phyloP scores from a whole-genome alignment of 2,329 filamentous ascomycete species.

The Thielaviopsis punctulata region DNA sequence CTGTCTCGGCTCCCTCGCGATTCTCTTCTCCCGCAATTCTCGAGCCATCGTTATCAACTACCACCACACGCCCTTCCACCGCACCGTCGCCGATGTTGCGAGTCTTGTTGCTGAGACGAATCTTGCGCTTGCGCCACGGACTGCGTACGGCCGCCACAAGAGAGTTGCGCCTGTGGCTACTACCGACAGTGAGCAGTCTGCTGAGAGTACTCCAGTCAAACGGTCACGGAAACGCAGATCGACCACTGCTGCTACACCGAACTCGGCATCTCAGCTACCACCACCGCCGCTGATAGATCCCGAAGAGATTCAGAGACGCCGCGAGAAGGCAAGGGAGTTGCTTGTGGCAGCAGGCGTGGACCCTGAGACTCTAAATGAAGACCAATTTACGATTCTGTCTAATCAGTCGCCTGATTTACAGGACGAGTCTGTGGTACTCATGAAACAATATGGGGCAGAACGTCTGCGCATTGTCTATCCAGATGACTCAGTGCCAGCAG shows the following conservation, averaged over 20 bases:
- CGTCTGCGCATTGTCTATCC: slow-evolving; percentile 40
- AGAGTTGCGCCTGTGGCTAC: neutral
- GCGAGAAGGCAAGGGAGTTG: slow-evolving; percentile 30
- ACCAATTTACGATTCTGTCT: slow-evolving; percentile 42
- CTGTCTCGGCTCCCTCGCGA: slow-evolving; percentile 33
- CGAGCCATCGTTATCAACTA: slow-evolving; percentile 35
- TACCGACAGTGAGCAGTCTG: slow-evolving; percentile 14
- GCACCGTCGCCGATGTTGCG: slow-evolving; percentile 30
- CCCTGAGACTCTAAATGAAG: slow-evolving; percentile 31
- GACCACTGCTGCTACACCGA: neutral
- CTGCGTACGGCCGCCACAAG: neutral
- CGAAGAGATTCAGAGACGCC: slow-evolving; percentile 32
- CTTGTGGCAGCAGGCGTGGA: slow-evolving; percentile 31
- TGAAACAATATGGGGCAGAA: slow-evolving; percentile 39
- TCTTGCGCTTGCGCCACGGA: slow-evolving; percentile 27
- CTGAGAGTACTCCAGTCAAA: neutral
- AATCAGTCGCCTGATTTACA: slow-evolving; percentile 42
- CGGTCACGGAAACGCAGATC: neutral
- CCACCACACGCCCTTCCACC: slow-evolving; percentile 39
- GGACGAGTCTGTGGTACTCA: slow-evolving; percentile 36
- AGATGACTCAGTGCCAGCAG: slow-evolving; percentile 19
- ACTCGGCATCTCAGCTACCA: no score
- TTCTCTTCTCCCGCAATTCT: slow-evolving; percentile 31
- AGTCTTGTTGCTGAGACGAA: slow-evolving; percentile 11
- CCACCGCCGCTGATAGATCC: no score